A percentile compares a stretch with the other conserved stretches of the same genome.
Evolutionary conservation across 1,139 yeast species (phyloP).

Genomic region (Zhuliangozyma parablackwelliae): DNA sequence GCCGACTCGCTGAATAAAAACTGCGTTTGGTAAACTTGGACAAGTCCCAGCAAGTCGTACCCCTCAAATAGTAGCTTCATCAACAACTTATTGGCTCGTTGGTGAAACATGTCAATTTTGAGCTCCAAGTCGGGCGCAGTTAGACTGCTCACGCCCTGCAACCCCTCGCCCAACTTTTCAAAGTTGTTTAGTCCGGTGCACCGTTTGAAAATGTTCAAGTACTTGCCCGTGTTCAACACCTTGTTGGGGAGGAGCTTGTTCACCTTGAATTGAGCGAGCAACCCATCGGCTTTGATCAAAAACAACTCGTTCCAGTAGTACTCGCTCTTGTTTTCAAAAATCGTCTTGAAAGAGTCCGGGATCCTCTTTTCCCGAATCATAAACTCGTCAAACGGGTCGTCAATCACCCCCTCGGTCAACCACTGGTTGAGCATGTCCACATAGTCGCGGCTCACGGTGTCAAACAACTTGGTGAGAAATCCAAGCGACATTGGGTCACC

Average conservation of each 20-base stretch:
- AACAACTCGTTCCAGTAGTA: constrained; percentile 86
- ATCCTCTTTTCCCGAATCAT: constrained; percentile 50
- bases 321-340: constrained; percentile 54
- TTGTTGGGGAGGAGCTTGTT: constrained; percentile 56
- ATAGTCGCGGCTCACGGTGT: constrained; percentile 60
- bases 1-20: constrained; percentile 49
- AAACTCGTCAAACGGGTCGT: constrained; percentile 83
- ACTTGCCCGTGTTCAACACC: constrained; percentile 79
- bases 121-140: constrained; percentile 58
- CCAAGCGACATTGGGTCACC: constrained; percentile 62
- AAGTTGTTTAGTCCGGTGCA: constrained; percentile 45
- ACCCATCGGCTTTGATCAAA: constrained; percentile 69
- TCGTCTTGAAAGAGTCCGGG: constrained; percentile 25
- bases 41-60: constrained; percentile 46
- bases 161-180: constrained; percentile 23
- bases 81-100: constrained; percentile 62
- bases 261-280: constrained; percentile 60
- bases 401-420: constrained; percentile 70
- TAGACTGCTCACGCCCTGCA: constrained; percentile 33
- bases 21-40: constrained; percentile 48
- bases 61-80: constrained; percentile 59
- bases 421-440: constrained; percentile 68
- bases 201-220: constrained; percentile 65
- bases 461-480: constrained; percentile 51
- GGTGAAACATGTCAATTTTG: constrained; percentile 59